Base-by-base conservation (phyloP, 768 basidiomycete genomes). In the Mycena alexandri region DNA sequence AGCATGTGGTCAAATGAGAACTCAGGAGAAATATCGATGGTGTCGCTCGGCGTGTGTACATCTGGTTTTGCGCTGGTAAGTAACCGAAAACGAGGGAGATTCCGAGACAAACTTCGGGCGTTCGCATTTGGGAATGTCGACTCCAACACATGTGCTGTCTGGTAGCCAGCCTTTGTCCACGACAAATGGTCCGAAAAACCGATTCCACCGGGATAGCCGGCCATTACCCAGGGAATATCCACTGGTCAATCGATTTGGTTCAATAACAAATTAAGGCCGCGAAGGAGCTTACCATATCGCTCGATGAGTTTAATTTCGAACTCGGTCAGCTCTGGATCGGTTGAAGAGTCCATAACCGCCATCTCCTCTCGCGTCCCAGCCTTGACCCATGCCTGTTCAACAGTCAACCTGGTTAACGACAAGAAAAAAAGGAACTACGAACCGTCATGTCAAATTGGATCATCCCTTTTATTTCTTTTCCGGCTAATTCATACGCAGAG, bases 151-250 rank as follows among this genome's bases (percentile, higher is more conserved):
- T 90, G 90, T 25, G 84, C 82, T 63, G 85, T 82, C 34, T 86
- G 88, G 69, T 89, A 90, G 54, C 90, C 90, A 25, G 87, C 88
- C 76, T 84, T 86, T 25, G 72, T 77, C 88, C 88, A 90, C 22
- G 86, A 85, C 38, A 85, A 86, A 71, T 73, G 48, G 51, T 60
- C 64, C 13, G 56, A 62, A 16, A 9, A 7, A 34, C 36, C 38
- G 14, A 22, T 16, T 12, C 34, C 22, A 2, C 58, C 60, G 2
- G 71, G 64, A 19, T 72, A 67, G 1, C 24, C 41, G 12, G 51
- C 63, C 52, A 33, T 12, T 29, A 67, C 62, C 65, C 65, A 72
- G 11, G 71, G 71, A 43, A 72, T 67, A 16, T 69, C 68, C 3
- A 72, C 71, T 72, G 24, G 4, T 13, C 42, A 16, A 41, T n/a